These are phyloP conservation scores for Moelleriella libera DNA, from an alignment of 2,329 filamentous ascomycete species.

Conservation along the genomic window DNA sequence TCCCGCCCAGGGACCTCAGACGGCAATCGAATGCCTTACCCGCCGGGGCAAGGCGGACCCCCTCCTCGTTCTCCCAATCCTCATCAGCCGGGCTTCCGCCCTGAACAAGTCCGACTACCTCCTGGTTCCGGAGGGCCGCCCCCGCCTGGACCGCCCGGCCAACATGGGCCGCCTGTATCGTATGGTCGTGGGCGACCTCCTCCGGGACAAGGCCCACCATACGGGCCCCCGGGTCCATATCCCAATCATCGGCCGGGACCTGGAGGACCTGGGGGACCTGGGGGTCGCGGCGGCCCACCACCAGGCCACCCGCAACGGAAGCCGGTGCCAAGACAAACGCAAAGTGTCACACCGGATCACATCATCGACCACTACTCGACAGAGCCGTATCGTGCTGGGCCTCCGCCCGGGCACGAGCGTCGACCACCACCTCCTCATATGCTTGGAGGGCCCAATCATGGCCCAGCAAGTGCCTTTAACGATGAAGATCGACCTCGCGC, in stretches of 20 bases:
- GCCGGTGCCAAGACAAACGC: conserved; percentile 11
- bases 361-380: conserved; percentile 23
- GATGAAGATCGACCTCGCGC: conserved; percentile 51
- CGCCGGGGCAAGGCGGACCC: conserved; percentile 9
- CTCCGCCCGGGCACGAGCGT: conserved; percentile 3
- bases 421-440: conserved; percentile 8
- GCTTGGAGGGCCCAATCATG: conserved; percentile 23
- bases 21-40: conserved; percentile 15
- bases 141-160: too few relatives aligned
- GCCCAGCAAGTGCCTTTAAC: conserved; percentile 39
- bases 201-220: conserved; percentile 5
- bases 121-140: conserved; percentile 5
- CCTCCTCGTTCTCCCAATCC: conserved; percentile 14
- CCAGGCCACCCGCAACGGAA: conserved; percentile 13
- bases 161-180: conserved; percentile 5
- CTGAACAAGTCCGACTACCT: conserved; percentile 8
- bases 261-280: conserved; percentile 10
- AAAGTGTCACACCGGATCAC: conserved; percentile 20
- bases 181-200: conserved; percentile 10
- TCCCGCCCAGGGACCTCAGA: conserved; percentile 17
- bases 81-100: conserved; percentile 13
- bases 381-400: conserved; percentile 11
- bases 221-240: conserved; percentile 7
- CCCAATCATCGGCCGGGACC: conserved; percentile 12
- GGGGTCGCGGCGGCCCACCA: conserved; percentile 11